Conservation (phyloP, 2,329 filamentous ascomycete genomes). For the Penicillium palitans region DNA sequence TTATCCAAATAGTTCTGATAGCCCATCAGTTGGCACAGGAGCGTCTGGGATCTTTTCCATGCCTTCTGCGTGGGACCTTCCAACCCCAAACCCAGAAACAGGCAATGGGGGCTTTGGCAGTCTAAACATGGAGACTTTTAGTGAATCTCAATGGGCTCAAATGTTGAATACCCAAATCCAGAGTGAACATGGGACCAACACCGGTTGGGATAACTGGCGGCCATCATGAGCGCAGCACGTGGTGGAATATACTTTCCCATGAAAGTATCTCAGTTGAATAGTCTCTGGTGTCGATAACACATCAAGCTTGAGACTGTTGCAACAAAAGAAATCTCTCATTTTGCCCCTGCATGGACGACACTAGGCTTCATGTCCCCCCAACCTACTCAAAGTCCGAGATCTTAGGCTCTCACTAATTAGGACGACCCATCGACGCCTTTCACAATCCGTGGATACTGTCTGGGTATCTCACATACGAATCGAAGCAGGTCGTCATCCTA, state of each 20-base stretch:
- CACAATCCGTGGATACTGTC: too few species aligned
- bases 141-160: slow-evolving; percentile 40
- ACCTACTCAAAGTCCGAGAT: not conserved
- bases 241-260: not conserved
- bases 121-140: slow-evolving; percentile 30
- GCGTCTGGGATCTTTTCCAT: slow-evolving; percentile 29
- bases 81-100: slow-evolving; percentile 14
- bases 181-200: slow-evolving; percentile 13
- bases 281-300: not conserved
- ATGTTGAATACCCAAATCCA: slow-evolving; percentile 31
- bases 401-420: not conserved
- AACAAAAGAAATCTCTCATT: not conserved
- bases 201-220: slow-evolving; percentile 34
- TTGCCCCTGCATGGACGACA: not conserved
- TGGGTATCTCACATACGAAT: too few species aligned
- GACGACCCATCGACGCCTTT: not conserved
- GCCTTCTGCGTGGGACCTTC: slow-evolving; percentile 34
- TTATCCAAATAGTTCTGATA: slow-evolving; percentile 17
- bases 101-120: slow-evolving; percentile 22
- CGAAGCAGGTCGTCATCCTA: not conserved
- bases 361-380: too few species aligned
- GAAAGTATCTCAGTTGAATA: not conserved
- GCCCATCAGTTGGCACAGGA: slow-evolving; percentile 19
- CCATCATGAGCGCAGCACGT: slow-evolving; percentile 15
- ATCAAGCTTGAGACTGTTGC: not conserved